Base-by-base conservation (phyloP, 176 grass and related monocot species). In the Panicum miliaceum region DNA sequence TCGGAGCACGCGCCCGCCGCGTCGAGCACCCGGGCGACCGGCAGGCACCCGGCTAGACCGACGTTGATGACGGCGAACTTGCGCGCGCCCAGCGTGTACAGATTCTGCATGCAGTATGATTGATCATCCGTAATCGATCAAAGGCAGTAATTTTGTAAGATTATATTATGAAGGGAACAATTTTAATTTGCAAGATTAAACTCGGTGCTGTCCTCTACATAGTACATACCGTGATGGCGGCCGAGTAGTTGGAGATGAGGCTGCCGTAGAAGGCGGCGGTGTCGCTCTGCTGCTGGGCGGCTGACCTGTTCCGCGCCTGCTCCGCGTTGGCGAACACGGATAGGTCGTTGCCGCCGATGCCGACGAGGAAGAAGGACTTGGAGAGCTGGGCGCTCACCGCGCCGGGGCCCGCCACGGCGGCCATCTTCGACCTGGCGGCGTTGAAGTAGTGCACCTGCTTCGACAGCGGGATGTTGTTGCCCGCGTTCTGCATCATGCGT, bases 1-100 rank as follows among this genome's bases (percentile, higher is more conserved):
- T 59, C 64, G 3, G 20, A 47, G 67, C 88, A 90, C 9, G 29
- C 58, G 1, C 89, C 81, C 12, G 12, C 20, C 4, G 75, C 18
- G 36, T 35, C 47, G n/a, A 57, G 8, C 45, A 78, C 41, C 0
- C 89, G 73, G 19, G 46, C 84, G 0, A 0, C 1, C 23, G 89
- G 89, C 26, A 82, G 32, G 66, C 89, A 90, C 10, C 89, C 89
- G 0, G 75, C 8, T 0, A 40, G 65, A 15, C 79, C 79, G 2
- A 75, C 45, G 73, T 64, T 79, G 26, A 86, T 80, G 23, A 90
- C 5, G 13, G 61, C 88, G 0, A 90, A 71, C 73, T 90, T 90
- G 43, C 88, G 71, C 43, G 71, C 83, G 16, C 88, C 88, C 78
- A 90, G 42, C 45, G 2, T 1, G 67, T 90, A 64, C 8, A 90